These are phyloP conservation scores for Saposhnikovia divaricata DNA, from an alignment of 129 eudicot genomes.

Conservation along the genomic window DNA sequence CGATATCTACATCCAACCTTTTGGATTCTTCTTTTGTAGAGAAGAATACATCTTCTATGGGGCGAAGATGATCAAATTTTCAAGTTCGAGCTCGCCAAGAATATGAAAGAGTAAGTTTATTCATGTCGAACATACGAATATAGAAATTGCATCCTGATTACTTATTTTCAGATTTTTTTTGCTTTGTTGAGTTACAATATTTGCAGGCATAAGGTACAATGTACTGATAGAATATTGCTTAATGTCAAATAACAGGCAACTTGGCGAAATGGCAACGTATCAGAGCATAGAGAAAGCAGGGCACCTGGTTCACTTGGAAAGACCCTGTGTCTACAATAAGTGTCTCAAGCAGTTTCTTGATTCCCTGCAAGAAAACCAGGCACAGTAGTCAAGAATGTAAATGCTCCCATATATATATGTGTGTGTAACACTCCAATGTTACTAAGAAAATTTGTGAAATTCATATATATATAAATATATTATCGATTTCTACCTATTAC, in stretches of 20 bases:
- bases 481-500: not conserved
- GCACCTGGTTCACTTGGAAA: constrained; percentile 77
- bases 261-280: constrained; percentile 61
- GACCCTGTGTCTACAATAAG: constrained; percentile 64
- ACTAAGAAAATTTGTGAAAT: not conserved
- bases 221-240: not conserved
- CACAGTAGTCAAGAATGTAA: not conserved
- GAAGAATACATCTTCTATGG: constrained; percentile 94
- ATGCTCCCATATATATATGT: not conserved
- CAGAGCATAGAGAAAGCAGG: constrained; percentile 74
- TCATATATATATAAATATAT: no score
- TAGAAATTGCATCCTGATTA: not conserved
- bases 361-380: constrained; percentile 27
- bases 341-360: constrained; percentile 69
- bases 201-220: not conserved
- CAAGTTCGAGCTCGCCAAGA: constrained; percentile 59
- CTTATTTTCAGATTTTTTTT: not conserved
- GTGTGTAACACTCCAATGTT: not conserved
- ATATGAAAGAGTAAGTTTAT: constrained; percentile 65
- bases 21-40: not conserved
- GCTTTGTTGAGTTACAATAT: not conserved
- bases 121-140: not conserved
- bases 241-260: constrained; percentile 40
- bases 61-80: constrained; percentile 89
- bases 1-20: not conserved